Evolutionary conservation across 73 alveolate species (phyloP), one percentile per base, ranked within the genome.

Genomic region (Paramecium caudatum): DNA sequence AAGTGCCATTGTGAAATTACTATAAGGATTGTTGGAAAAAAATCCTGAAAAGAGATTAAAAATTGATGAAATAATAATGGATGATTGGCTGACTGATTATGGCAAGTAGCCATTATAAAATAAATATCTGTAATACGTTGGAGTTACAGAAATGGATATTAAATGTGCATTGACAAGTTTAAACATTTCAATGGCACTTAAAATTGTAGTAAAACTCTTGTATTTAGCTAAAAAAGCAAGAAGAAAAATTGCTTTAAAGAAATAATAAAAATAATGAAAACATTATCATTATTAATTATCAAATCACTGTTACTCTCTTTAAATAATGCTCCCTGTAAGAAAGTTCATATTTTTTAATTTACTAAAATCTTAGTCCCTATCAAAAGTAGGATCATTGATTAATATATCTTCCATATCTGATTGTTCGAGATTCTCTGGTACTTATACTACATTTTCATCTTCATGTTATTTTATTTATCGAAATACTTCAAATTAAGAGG

Each of bases 301-400:
- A 33, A 65, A 33, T 65, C 50, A 65, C 83, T 33, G 30, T 19
- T 55, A 55, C 80, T 74, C 88, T 74, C 65, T 74, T 19, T 74
- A 74, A 23, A 74, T 43, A 19, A 74, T 74, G 55, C 88, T 74
- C 16, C 88, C 88, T 21, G 88, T 74, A 41, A 74, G 32, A 45
- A 74, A 74, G 69, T 74, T 74, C 55, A 74, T 74, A 15, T 74
- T n/a, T 27, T 74, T 65, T 32, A 36, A 30, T 65, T 65, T 74
- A 9, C 70, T 74, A 33, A 74, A 21, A 13, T 74, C 69, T 41
- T 27, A 45, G 9, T 74, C 88, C 15, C 21, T 16, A 45, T 74
- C 88, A 74, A 74, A 74, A 3, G 43, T 74, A 10, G 88, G 88
- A 74, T 74, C 88, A 74, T 74, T 74, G 1, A 74, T 74, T 41